Evolutionary conservation across 176 grass and related monocot genomes (phyloP).

Genomic region (Hsuehochloa calcarea): DNA sequence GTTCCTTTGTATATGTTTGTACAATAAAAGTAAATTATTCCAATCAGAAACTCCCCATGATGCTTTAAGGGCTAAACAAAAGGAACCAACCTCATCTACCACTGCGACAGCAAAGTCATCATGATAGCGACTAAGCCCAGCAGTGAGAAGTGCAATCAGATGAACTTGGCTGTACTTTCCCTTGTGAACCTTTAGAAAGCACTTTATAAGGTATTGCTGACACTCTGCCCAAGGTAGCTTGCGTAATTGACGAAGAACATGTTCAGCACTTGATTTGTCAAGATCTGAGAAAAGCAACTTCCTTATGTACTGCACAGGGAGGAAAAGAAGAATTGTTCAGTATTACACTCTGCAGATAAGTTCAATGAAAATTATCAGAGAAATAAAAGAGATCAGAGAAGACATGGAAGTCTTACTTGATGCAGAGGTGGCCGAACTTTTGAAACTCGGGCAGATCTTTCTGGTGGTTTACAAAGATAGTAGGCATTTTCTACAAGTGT

Average conservation of each 20-base stretch:
- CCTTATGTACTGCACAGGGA: conserved; percentile 77
- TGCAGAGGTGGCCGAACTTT: conserved; percentile 89
- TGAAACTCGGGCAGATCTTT: conserved; percentile 84
- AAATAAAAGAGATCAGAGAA: conserved; percentile 16
- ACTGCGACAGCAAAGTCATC: conserved; percentile 80
- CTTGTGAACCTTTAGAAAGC: conserved; percentile 98
- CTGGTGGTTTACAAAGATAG: conserved; percentile 96
- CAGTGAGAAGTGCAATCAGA: conserved; percentile 88
- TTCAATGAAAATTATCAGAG: conserved; percentile 7
- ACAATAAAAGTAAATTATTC: not conserved
- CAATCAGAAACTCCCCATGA: not conserved
- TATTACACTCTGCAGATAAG: conserved; percentile 20
- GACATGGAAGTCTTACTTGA: conserved; percentile 63
- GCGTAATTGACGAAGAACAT: conserved; percentile 91
- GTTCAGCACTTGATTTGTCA: conserved; percentile 82
- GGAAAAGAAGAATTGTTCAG: conserved; percentile 32
- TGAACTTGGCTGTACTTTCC: conserved; percentile 97
- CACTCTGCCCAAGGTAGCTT: conserved; percentile 97
- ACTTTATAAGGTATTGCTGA: conserved; percentile 84
- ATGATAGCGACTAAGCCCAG: conserved; percentile 82
- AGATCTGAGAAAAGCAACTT: conserved; percentile 97
- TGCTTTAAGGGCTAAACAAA: not conserved
- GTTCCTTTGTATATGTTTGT: not conserved
- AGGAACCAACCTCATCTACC: conserved; percentile 79
- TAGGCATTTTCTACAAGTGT: conserved; percentile 98